phyloP scores from a whole-genome alignment of 768 basidiomycete species.

The Candolleomyces aberdarensis region DNA sequence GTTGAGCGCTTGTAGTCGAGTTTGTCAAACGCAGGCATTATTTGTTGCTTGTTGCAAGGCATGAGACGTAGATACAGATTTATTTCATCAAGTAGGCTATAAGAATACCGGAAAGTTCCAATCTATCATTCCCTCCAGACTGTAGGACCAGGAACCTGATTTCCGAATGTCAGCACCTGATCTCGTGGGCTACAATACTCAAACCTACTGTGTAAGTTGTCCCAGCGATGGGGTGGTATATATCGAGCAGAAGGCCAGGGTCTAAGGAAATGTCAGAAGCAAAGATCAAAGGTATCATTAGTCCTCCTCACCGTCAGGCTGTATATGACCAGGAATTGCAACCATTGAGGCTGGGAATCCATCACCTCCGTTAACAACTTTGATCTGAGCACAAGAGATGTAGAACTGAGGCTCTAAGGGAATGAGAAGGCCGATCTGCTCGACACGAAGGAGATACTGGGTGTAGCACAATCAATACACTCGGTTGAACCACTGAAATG shows the following conservation, averaged over 20 bases:
- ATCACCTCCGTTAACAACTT: conserved; percentile 28
- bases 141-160: neutral
- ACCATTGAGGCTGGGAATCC: conserved; percentile 21
- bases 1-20: too few species aligned
- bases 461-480: neutral
- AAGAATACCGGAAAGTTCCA: too few species aligned
- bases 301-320: neutral
- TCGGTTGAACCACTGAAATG: neutral
- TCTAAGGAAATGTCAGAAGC: neutral
- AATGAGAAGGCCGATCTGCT: conserved; percentile 41
- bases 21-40: too few species aligned
- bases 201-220: neutral
- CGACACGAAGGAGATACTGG: conserved; percentile 35
- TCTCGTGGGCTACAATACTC: neutral
- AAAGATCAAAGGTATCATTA: neutral
- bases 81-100: too few species aligned
- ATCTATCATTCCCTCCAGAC: neutral
- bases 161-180: neutral
- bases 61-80: too few species aligned
- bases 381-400: conserved; percentile 34
- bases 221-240: neutral
- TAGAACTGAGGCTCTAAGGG: conserved; percentile 27
- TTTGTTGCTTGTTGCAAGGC: too few species aligned
- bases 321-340: conserved; percentile 17
- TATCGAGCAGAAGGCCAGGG: neutral